phyloP scores from a whole-genome alignment of 257 asterid species.

The Solanum sejunctum region DNA sequence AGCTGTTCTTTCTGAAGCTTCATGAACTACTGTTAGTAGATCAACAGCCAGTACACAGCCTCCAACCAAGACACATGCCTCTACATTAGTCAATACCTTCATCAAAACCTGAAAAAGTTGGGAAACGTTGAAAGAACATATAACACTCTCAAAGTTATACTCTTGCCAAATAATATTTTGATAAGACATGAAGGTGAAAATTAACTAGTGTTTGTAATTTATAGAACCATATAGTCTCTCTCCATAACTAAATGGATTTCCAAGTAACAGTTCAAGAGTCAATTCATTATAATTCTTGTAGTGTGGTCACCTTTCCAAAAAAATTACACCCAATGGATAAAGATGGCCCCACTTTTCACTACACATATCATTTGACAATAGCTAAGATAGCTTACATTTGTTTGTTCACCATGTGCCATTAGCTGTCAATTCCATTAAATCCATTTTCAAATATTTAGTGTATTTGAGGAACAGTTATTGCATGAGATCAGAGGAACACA shows the following conservation, averaged over 20 bases:
- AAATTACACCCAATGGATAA: background rate
- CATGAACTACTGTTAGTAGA: slow-evolving; percentile 77
- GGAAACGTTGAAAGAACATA: slow-evolving; percentile 5
- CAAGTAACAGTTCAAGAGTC: background rate
- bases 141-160: background rate
- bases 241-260: background rate
- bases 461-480: background rate
- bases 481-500: background rate
- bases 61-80: slow-evolving; percentile 96
- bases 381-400: background rate
- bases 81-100: slow-evolving; percentile 85
- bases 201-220: background rate
- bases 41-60: slow-evolving; percentile 99
- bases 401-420: background rate
- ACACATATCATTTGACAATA: background rate
- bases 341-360: background rate
- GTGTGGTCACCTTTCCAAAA: background rate
- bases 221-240: background rate
- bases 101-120: slow-evolving; percentile 58
- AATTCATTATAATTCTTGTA: background rate
- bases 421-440: background rate
- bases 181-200: background rate
- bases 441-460: background rate
- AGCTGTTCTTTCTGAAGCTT: slow-evolving; percentile 96
- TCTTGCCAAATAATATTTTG: background rate